These are phyloP conservation scores for Selaginella tamariscina DNA, from an alignment of 75 land plant species.

Conservation along the genomic window DNA sequence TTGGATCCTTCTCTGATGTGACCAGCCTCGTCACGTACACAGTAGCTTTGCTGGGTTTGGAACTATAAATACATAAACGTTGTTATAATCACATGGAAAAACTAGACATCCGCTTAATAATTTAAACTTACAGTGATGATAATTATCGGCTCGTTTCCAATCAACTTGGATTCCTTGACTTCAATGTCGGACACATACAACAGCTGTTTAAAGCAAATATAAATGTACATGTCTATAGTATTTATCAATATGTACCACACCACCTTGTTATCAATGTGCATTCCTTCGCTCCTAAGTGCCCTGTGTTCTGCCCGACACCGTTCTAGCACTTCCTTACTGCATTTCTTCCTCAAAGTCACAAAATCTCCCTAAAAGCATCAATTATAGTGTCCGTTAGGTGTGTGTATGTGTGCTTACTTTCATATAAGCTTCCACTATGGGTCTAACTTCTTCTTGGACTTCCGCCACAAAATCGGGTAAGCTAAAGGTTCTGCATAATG, in stretches of 20 bases:
- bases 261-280: constrained; percentile 82
- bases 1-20: constrained; percentile 61
- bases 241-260: background rate
- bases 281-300: constrained; percentile 56
- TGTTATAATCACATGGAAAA: background rate
- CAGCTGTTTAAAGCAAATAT: constrained; percentile 53
- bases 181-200: constrained; percentile 80
- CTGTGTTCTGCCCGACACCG: constrained; percentile 66
- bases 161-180: constrained; percentile 75
- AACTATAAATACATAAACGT: constrained; percentile 34
- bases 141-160: constrained; percentile 69
- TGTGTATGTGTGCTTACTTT: constrained; percentile 36
- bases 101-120: no score
- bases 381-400: background rate
- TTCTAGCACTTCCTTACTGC: constrained; percentile 74
- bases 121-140: constrained; percentile 51
- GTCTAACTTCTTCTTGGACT: constrained; percentile 66
- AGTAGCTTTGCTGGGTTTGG: constrained; percentile 86
- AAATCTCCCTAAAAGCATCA: constrained; percentile 46
- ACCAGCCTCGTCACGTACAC: constrained; percentile 69
- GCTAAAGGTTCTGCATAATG: constrained; percentile 54
- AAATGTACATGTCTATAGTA: no score
- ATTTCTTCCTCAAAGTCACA: constrained; percentile 46
- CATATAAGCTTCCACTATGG: constrained; percentile 60
- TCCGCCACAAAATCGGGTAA: constrained; percentile 81